Evolutionary conservation across 2,329 filamentous ascomycete species (phyloP).

Genomic region (Xylaria multiplex): DNA sequence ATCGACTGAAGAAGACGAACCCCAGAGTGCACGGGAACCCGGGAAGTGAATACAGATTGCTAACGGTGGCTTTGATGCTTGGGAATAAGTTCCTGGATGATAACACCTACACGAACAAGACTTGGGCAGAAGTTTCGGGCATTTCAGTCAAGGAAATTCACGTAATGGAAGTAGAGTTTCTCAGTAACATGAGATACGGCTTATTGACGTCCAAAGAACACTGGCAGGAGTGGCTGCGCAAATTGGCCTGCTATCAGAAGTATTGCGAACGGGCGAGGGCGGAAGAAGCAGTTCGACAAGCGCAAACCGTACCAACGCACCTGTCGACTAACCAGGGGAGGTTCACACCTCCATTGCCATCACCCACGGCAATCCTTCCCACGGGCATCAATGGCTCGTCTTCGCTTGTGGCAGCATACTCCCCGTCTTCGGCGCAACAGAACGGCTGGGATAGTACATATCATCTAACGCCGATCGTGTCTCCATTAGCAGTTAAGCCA

Average conservation of each 20-base stretch:
- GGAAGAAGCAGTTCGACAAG: constrained; percentile 48
- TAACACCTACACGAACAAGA: constrained; percentile 99
- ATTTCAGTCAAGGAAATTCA: constrained; percentile 96
- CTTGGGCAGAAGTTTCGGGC: constrained; percentile 96
- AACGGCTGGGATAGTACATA: constrained; percentile 53
- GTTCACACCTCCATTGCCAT: constrained; percentile 60
- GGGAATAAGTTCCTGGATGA: constrained; percentile 99
- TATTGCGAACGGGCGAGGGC: constrained; percentile 79
- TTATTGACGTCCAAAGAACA: constrained; percentile 85
- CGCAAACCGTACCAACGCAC: constrained; percentile 49
- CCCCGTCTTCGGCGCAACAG: constrained; percentile 52
- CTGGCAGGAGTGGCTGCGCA: constrained; percentile 88
- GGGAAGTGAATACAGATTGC: constrained; percentile 90
- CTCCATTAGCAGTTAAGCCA: constrained; percentile 61
- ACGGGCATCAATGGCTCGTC: constrained; percentile 48
- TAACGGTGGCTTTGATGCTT: constrained; percentile 96
- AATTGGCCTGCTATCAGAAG: constrained; percentile 81
- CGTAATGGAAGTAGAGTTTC: constrained; percentile 99
- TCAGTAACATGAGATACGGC: constrained; percentile 98
- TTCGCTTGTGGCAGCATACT: constrained; percentile 54
- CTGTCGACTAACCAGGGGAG: constrained; percentile 54
- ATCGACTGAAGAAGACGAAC: constrained; percentile 90
- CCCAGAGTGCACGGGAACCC: constrained; percentile 88
- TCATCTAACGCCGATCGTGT: constrained; percentile 55
- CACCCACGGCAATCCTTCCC: constrained; percentile 56